Conservation (phyloP, 2,329 filamentous ascomycete species). For the Penicillium sp. region DNA sequence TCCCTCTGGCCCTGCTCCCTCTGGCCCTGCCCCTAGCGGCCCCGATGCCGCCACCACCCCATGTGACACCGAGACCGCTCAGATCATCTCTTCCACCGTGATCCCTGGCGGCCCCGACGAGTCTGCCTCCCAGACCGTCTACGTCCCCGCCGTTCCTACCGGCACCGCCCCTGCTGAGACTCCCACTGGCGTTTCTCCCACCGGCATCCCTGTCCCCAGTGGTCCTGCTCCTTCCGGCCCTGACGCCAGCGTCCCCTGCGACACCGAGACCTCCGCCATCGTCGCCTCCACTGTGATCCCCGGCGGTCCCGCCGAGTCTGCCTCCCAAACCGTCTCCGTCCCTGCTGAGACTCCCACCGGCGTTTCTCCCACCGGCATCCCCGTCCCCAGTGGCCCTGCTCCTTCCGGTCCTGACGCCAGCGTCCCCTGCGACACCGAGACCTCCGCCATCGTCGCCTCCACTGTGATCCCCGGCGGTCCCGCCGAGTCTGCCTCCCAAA, state of each 20-base stretch:
- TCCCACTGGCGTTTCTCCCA: background rate
- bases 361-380: background rate
- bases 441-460: background rate
- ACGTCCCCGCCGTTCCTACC: too few species aligned
- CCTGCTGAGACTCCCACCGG: constrained; percentile 14
- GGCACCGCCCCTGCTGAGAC: constrained; percentile 4
- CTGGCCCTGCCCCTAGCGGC: background rate
- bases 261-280: constrained; percentile 14
- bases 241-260: constrained; percentile 3
- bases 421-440: constrained; percentile 1
- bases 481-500: too few species aligned
- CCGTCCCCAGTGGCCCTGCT: background rate
- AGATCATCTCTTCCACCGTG: constrained; percentile 10
- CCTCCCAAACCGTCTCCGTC: constrained; percentile 1
- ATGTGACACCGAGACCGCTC: constrained; percentile 17
- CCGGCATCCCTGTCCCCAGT: too few species aligned
- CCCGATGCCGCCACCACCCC: constrained; percentile 11
- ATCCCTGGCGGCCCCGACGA: constrained; percentile 3
- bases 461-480: background rate
- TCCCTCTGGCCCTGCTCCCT: constrained; percentile 9
- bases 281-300: constrained; percentile 10
- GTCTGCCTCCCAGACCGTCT: too few species aligned
- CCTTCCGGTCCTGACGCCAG: background rate
- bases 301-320: background rate
- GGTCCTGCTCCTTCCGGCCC: constrained; percentile 9